Evolutionary conservation across 225 moss, liverwort and hornwort genomes (phyloP).

Genomic region (Takakia lepidozioides): DNA sequence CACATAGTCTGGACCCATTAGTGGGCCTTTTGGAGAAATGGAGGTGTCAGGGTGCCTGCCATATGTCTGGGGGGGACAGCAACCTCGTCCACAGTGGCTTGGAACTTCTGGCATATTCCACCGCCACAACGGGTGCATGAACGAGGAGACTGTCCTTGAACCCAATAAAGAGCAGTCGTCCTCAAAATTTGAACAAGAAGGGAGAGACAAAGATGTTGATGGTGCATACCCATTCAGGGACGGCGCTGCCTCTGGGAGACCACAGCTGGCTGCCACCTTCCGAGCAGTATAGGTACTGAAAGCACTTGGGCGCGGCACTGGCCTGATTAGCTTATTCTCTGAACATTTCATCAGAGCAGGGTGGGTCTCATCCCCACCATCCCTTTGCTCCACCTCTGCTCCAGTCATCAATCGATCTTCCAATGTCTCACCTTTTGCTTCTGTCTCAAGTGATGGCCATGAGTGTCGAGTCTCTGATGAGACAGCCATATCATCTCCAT

Average conservation of each 20-base stretch:
- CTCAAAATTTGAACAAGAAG: conserved; percentile 23
- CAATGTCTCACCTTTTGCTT: conserved; percentile 9
- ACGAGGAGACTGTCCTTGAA: conserved; percentile 19
- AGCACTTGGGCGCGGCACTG: conserved; percentile 67
- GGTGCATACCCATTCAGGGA: conserved; percentile 5
- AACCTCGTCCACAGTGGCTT: conserved; percentile 67
- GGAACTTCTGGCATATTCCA: conserved; percentile 58
- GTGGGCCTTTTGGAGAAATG: conserved; percentile 64
- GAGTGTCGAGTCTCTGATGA: conserved; percentile 43
- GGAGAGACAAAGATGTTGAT: conserved; percentile 16
- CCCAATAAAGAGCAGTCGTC: conserved; percentile 38
- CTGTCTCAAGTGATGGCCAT: conserved; percentile 31
- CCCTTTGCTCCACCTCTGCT: conserved; percentile 7
- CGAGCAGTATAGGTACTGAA: conserved; percentile 65
- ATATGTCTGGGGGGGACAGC: conserved; percentile 45
- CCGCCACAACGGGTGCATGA: conserved; percentile 21
- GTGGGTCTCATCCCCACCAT: conserved; percentile 10
- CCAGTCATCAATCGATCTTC: conserved; percentile 10
- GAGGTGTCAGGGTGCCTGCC: conserved; percentile 24
- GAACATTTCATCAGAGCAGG: conserved; percentile 4
- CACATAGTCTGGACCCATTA: conserved; percentile 78
- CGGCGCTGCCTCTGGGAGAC: conserved; percentile 1
- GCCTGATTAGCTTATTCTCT: conserved; percentile 39
- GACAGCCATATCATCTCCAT: conserved; percentile 52
- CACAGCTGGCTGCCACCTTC: conserved; percentile 14